A percentile compares a stretch with the other conserved stretches of the same genome.
phyloP scores from a whole-genome alignment of 169 alveolate species.

The Plasmodium sp. region DNA sequence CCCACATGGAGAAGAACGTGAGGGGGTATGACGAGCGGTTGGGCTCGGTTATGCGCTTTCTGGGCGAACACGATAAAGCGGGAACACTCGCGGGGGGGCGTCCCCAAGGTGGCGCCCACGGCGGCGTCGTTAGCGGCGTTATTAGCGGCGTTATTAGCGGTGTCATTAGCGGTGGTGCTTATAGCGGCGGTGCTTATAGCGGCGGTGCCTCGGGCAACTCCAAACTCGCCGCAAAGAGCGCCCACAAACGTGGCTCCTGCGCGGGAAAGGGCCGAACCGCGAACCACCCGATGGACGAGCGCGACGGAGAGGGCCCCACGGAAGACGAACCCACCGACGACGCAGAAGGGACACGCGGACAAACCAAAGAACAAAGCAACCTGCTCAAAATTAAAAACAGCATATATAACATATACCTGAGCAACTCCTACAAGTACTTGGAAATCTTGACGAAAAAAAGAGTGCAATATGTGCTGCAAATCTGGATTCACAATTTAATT shows the following conservation, averaged over 20 bases:
- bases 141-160: no score
- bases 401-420: constrained; percentile 53
- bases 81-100: neutral
- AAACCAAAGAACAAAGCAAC: neutral
- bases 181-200: no score
- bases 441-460: constrained; percentile 19
- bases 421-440: constrained; percentile 25
- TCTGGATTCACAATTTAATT: constrained; percentile 58
- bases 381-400: constrained; percentile 19
- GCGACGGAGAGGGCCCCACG: neutral
- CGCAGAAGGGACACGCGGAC: neutral
- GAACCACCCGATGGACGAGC: neutral
- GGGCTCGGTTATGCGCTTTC: neutral
- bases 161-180: neutral
- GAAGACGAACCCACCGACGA: neutral
- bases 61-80: neutral
- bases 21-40: constrained; percentile 32
- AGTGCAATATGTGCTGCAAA: constrained; percentile 42
- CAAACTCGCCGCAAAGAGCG: neutral
- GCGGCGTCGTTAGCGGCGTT: neutral
- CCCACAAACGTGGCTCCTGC: neutral
- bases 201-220: neutral
- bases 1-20: constrained; percentile 51
- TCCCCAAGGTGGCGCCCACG: neutral
- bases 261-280: neutral